Evolutionary conservation across 805 yeast genomes (phyloP).

Genomic region (Brettanomyces nanus): DNA sequence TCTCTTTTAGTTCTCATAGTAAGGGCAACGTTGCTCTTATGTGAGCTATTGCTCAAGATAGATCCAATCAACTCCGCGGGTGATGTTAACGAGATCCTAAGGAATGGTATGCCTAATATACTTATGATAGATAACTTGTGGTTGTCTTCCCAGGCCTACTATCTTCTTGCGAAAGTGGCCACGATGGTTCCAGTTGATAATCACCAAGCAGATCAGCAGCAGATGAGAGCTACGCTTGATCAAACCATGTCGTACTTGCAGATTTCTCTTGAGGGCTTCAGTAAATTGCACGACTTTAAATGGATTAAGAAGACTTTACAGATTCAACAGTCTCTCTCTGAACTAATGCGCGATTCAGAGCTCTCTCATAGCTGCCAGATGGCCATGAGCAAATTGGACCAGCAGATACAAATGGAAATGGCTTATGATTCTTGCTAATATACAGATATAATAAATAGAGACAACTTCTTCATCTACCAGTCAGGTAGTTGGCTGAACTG

Average conservation of each 20-base stretch:
- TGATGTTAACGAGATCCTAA: constrained; percentile 37
- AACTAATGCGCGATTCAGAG: background rate
- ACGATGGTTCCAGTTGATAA: background rate
- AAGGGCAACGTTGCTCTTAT: constrained; percentile 39
- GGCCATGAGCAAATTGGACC: background rate
- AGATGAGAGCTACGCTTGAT: constrained; percentile 12
- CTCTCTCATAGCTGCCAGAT: background rate
- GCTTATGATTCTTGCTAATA: background rate
- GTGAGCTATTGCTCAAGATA: constrained; percentile 34
- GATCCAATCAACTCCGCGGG: constrained; percentile 19
- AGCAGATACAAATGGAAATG: background rate
- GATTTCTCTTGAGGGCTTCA: constrained; percentile 37
- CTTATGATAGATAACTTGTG: constrained; percentile 32
- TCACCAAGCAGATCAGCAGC: constrained; percentile 5
- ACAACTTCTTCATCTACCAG: too few relatives aligned
- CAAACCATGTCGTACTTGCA: constrained; percentile 20
- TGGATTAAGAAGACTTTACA: constrained; percentile 33
- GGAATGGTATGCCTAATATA: constrained; percentile 36
- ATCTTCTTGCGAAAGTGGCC: constrained; percentile 22
- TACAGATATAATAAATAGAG: background rate
- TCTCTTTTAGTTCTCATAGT: constrained; percentile 37
- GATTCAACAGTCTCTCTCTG: constrained; percentile 32
- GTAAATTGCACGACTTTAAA: constrained; percentile 28
- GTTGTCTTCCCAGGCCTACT: constrained; percentile 31
- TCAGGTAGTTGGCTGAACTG: constrained; percentile 12